A percentile compares a stretch with the other conserved stretches of the same genome.
Conservation (phyloP, 805 yeast species). For the Wickerhamomyces mucosus region DNA sequence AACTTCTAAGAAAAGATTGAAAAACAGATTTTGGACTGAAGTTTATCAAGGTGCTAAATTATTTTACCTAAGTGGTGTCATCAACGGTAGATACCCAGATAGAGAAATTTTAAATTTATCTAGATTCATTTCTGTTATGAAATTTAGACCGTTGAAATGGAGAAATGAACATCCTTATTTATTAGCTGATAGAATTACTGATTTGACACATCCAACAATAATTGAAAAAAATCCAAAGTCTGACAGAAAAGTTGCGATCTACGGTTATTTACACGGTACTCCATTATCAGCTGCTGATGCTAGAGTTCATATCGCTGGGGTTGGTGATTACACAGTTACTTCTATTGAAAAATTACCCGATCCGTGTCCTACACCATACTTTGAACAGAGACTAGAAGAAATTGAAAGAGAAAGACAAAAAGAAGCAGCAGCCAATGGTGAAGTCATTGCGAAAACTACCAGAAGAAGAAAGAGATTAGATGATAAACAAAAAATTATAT, state of each 20-base stretch:
- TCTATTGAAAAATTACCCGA: conserved; percentile 87
- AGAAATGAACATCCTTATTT: conserved; percentile 96
- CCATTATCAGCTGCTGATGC: conserved; percentile 63
- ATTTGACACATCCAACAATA: conserved; percentile 82
- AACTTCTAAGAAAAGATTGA: conserved; percentile 83
- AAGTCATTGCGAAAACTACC: conserved; percentile 46
- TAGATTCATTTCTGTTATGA: conserved; percentile 92
- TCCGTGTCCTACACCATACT: conserved; percentile 97
- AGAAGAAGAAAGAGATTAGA: conserved; percentile 78
- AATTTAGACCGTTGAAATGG: conserved; percentile 98
- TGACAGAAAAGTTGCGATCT: conserved; percentile 84
- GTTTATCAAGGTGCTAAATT: conserved; percentile 97
- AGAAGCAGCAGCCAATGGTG: conserved; percentile 54
- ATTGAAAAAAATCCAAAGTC: conserved; percentile 72
- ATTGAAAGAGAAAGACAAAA: conserved; percentile 65
- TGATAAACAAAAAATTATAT: conserved; percentile 86
- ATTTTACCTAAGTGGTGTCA: conserved; percentile 88
- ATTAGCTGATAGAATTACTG: conserved; percentile 85
- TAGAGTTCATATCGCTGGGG: conserved; percentile 88
- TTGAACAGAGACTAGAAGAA: conserved; percentile 78
- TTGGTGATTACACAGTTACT: conserved; percentile 76
- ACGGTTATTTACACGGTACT: conserved; percentile 94
- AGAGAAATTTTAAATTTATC: conserved; percentile 88
- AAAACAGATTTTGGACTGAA: conserved; percentile 97
- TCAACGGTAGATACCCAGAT: conserved; percentile 97